Percentiles rank a stretch among this genome's conserved stretches.
Evolutionary conservation across 345 rosid genomes (phyloP).

Genomic region (Bretschneidera sinensis): DNA sequence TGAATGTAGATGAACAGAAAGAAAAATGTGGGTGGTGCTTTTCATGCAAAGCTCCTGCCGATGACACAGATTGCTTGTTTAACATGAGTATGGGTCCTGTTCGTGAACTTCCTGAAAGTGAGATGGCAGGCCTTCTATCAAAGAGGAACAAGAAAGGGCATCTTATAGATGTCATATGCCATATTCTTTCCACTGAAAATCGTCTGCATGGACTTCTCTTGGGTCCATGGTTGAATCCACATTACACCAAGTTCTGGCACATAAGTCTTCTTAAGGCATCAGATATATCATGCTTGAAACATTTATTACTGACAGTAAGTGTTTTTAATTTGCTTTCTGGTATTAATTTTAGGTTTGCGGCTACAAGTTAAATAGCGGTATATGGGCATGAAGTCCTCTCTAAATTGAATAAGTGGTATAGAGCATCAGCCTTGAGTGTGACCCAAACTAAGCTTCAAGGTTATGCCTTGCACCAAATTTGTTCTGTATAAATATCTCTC

Average conservation of each 20-base stretch:
- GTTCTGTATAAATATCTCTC: too few relatives aligned
- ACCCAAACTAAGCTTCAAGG: background rate
- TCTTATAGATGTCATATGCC: conserved; percentile 44
- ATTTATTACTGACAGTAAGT: conserved; percentile 58
- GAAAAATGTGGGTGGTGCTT: conserved; percentile 99
- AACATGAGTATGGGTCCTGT: conserved; percentile 44
- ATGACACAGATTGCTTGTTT: conserved; percentile 66
- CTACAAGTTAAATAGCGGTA: background rate
- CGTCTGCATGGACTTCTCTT: conserved; percentile 74
- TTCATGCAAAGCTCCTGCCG: conserved; percentile 52
- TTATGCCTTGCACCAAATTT: background rate
- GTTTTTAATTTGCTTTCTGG: conserved; percentile 5
- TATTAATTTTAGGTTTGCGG: background rate
- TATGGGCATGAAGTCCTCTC: background rate
- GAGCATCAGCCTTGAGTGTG: background rate
- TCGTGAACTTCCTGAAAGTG: conserved; percentile 38
- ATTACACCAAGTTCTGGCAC: conserved; percentile 59
- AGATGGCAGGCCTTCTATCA: conserved; percentile 34
- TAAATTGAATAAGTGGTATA: background rate
- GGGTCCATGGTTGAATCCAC: conserved; percentile 90
- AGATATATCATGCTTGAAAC: conserved; percentile 49
- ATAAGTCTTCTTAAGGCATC: conserved; percentile 50
- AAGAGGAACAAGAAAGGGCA: conserved; percentile 40
- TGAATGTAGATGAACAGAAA: conserved; percentile 38
- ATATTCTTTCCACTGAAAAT: conserved; percentile 61